phyloP scores from a whole-genome alignment of 176 grass and related monocot species.

The Musa acuminata region DNA sequence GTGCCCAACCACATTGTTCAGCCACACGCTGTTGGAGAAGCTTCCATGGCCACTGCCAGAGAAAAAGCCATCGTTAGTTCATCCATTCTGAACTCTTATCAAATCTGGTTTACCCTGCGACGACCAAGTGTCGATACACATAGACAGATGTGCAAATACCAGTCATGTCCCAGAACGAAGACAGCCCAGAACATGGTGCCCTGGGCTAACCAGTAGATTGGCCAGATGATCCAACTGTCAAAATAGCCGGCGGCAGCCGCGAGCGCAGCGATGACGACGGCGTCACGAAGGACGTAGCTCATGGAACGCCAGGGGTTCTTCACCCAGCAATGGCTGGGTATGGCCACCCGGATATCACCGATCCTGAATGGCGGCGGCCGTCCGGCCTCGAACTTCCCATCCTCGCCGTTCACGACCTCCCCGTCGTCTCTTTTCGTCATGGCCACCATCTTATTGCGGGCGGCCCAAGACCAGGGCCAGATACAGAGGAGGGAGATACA shows the following conservation, averaged over 20 bases:
- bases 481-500: background rate
- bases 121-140: too few relatives aligned
- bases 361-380: constrained; percentile 78
- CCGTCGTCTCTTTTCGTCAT: background rate
- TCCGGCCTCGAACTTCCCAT: constrained; percentile 26
- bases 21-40: constrained; percentile 17
- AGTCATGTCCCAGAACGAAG: constrained; percentile 54
- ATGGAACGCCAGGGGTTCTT: constrained; percentile 55
- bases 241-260: background rate
- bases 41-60: constrained; percentile 12
- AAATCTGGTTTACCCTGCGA: too few relatives aligned
- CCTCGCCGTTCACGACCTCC: background rate
- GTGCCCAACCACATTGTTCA: constrained; percentile 12
- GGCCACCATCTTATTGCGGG: background rate
- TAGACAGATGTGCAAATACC: constrained; percentile 2
- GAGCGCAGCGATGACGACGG: constrained; percentile 25
- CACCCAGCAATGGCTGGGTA: constrained; percentile 64
- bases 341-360: constrained; percentile 62
- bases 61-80: too few relatives aligned
- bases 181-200: constrained; percentile 57
- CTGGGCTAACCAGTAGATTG: constrained; percentile 43
- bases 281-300: constrained; percentile 54
- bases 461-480: background rate
- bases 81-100: too few relatives aligned
- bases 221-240: constrained; percentile 39